Conservation (phyloP, 192 early-diverging fungal genomes). For the Backusella tuberculispora region DNA sequence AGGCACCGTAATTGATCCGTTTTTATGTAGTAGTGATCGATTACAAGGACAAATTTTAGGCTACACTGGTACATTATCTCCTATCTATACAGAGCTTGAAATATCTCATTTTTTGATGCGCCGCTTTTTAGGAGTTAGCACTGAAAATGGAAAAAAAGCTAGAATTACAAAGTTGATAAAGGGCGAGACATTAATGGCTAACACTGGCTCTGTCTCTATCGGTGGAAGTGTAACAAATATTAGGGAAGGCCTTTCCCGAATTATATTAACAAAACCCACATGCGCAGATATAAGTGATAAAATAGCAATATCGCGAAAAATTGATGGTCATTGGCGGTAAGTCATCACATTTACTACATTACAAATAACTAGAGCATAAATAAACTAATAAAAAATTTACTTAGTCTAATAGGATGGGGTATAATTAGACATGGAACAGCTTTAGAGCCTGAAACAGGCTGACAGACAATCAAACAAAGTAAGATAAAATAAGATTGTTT, state of each 20-base stretch:
- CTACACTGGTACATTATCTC: slow-evolving; percentile 83
- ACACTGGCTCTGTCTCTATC: slow-evolving; percentile 92
- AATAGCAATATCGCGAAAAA: slow-evolving; percentile 92
- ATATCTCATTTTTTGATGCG: slow-evolving; percentile 96
- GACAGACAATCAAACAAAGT: neutral
- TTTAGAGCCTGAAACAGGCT: slow-evolving; percentile 60
- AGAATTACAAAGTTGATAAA: slow-evolving; percentile 90
- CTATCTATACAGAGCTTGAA: slow-evolving; percentile 93
- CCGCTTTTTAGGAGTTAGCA: slow-evolving; percentile 92
- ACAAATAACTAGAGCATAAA: too few relatives aligned
- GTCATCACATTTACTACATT: neutral
- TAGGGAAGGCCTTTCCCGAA: slow-evolving; percentile 91
- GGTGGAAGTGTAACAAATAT: slow-evolving; percentile 92
- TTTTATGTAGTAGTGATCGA: slow-evolving; percentile 92
- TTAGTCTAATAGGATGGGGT: slow-evolving; percentile 97
- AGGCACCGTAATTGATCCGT: slow-evolving; percentile 93
- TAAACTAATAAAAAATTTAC: neutral
- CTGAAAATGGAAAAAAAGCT: slow-evolving; percentile 94
- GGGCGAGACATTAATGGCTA: slow-evolving; percentile 91
- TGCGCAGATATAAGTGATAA: slow-evolving; percentile 96
- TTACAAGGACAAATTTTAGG: slow-evolving; percentile 96
- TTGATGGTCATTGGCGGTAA: slow-evolving; percentile 96
- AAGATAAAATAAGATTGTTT: too few relatives aligned
- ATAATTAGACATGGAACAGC: slow-evolving; percentile 85
- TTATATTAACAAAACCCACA: slow-evolving; percentile 85